Evolutionary conservation across 2,329 filamentous ascomycete species (phyloP).

Genomic region (Beauveria sp.): DNA sequence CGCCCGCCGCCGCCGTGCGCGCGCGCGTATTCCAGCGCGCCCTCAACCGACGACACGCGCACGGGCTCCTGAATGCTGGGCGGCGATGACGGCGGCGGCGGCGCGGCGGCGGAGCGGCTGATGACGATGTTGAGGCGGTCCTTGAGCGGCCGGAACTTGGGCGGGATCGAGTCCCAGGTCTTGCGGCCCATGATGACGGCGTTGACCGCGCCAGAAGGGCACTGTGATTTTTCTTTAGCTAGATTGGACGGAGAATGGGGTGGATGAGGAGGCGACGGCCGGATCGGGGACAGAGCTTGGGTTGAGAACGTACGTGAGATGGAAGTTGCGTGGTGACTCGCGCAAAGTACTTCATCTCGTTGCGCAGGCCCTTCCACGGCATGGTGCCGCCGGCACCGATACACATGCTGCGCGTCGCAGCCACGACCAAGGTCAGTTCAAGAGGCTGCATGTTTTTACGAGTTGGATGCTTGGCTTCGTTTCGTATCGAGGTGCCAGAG

Average conservation of each 20-base stretch:
- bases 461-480: background rate
- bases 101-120: conserved; percentile 41
- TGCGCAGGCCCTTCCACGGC: conserved; percentile 81
- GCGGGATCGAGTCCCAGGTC: conserved; percentile 88
- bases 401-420: conserved; percentile 82
- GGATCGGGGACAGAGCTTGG: background rate
- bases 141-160: conserved; percentile 68
- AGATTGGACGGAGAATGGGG: too few species aligned
- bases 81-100: conserved; percentile 12
- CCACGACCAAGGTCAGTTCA: conserved; percentile 84
- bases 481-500: background rate
- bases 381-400: conserved; percentile 74
- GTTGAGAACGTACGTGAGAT: conserved; percentile 24
- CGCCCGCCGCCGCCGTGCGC: conserved; percentile 39
- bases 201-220: conserved; percentile 40
- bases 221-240: conserved; percentile 14
- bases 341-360: conserved; percentile 93
- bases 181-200: conserved; percentile 96
- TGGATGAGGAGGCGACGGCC: too few species aligned
- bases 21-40: conserved; percentile 43
- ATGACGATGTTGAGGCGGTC: conserved; percentile 78
- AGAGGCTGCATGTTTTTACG: conserved; percentile 26
- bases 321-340: conserved; percentile 70
- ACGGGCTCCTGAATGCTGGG: conserved; percentile 36
- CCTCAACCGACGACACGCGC: conserved; percentile 49